phyloP scores from a whole-genome alignment of 2,329 filamentous ascomycete species.

The Hypoxylon sp. region DNA sequence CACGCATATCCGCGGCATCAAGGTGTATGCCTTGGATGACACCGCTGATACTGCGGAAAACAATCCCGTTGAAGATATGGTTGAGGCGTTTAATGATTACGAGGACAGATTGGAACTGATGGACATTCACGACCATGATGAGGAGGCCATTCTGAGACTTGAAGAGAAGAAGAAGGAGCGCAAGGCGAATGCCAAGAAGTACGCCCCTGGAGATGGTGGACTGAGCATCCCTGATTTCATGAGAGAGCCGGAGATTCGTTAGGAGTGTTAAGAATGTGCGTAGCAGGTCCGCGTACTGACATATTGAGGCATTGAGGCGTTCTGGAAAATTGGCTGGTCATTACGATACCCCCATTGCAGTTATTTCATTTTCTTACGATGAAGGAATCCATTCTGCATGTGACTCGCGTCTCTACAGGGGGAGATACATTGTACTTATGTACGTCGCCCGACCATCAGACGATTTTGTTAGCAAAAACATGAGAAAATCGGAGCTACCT shows the following conservation, averaged over 20 bases:
- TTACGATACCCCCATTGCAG: constrained; percentile 39
- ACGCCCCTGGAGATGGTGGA: constrained; percentile 55
- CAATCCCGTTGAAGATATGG: constrained; percentile 57
- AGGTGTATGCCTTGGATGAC: constrained; percentile 78
- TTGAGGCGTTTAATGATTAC: constrained; percentile 53
- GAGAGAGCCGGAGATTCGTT: constrained; percentile 61
- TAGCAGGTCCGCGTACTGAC: constrained; percentile 8
- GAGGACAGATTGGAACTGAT: constrained; percentile 49
- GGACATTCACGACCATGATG: constrained; percentile 54
- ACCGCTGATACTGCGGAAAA: constrained; percentile 59
- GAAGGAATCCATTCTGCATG: background rate
- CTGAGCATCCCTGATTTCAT: constrained; percentile 59
- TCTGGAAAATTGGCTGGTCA: constrained; percentile 29
- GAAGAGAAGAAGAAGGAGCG: constrained; percentile 53
- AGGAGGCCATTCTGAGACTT: constrained; percentile 53
- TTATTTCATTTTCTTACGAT: constrained; percentile 16
- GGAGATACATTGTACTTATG: background rate
- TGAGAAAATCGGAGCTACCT: background rate
- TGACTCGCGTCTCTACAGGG: background rate
- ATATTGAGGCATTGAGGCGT: constrained; percentile 30
- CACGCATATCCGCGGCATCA: constrained; percentile 94
- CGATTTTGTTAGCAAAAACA: constrained; percentile 2
- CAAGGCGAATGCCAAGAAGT: constrained; percentile 51
- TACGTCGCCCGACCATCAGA: background rate
- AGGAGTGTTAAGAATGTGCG: constrained; percentile 7